Evolutionary conservation across 352 stramenopile species (phyloP).

Genomic region (Phytophthora rubi): DNA sequence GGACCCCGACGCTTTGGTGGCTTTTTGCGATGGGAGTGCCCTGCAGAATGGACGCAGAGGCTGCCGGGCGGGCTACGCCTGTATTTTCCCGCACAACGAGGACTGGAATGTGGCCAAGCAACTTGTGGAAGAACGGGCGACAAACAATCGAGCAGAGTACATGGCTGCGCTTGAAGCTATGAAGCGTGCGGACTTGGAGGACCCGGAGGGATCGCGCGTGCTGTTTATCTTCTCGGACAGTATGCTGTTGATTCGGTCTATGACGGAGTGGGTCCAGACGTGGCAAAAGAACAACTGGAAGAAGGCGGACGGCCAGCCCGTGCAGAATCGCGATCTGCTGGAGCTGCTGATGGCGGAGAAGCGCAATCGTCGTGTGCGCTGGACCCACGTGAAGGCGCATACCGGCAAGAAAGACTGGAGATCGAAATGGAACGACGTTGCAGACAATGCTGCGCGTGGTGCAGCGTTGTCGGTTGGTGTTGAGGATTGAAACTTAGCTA

Average conservation of each 20-base stretch:
- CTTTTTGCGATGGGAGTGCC: constrained; percentile 79
- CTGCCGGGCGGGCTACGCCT: constrained; percentile 72
- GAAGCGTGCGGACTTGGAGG: constrained; percentile 68
- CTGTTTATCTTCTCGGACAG: constrained; percentile 84
- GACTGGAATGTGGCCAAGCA: constrained; percentile 71
- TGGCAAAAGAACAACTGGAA: constrained; percentile 72
- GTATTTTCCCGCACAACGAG: constrained; percentile 72
- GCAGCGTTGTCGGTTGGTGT: constrained; percentile 30
- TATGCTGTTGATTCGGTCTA: constrained; percentile 81
- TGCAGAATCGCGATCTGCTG: constrained; percentile 76
- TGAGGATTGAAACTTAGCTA: neutral
- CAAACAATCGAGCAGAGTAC: constrained; percentile 66
- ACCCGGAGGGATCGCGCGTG: constrained; percentile 35
- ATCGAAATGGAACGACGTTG: constrained; percentile 81
- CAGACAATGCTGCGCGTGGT: constrained; percentile 53
- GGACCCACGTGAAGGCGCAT: constrained; percentile 64
- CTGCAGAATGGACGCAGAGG: constrained; percentile 61
- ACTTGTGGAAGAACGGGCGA: constrained; percentile 47
- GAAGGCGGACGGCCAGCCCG: constrained; percentile 58
- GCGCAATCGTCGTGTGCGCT: constrained; percentile 3
- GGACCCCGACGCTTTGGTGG: constrained; percentile 26
- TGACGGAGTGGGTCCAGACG: constrained; percentile 73
- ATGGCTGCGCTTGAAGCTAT: constrained; percentile 67
- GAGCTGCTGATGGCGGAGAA: constrained; percentile 57
- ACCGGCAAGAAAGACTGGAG: constrained; percentile 65